phyloP scores from a whole-genome alignment of 306 rosid genomes.

The Begonia fuchsioides region DNA sequence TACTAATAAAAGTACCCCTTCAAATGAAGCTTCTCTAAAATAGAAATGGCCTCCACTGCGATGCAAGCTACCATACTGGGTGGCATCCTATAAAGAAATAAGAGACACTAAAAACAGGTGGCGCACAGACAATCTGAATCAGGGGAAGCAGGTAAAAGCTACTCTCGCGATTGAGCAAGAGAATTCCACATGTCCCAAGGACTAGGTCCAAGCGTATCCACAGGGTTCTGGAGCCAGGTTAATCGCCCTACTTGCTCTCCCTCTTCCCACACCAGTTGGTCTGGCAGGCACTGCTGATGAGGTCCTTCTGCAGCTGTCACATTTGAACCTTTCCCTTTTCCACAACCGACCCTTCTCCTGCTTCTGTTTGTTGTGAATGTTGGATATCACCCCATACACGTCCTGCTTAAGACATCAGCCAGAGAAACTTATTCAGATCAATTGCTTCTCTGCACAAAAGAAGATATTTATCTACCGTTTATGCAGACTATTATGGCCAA shows the following conservation, averaged over 20 bases:
- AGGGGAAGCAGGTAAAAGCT: neutral
- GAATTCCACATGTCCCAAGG: conserved; percentile 90
- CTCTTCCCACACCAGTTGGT: conserved; percentile 80
- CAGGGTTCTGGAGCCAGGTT: conserved; percentile 75
- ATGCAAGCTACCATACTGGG: conserved; percentile 85
- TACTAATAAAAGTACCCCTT: too few species aligned
- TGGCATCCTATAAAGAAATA: conserved; percentile 48
- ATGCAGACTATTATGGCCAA: too few species aligned
- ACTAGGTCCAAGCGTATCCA: conserved; percentile 97
- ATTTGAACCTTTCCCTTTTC: conserved; percentile 82
- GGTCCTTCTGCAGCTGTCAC: conserved; percentile 60
- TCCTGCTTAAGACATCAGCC: conserved; percentile 29
- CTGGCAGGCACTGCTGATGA: conserved; percentile 67
- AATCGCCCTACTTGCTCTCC: conserved; percentile 66
- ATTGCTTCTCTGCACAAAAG: neutral
- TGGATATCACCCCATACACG: conserved; percentile 96
- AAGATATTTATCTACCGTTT: too few species aligned
- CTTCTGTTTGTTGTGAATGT: conserved; percentile 44
- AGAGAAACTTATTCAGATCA: neutral
- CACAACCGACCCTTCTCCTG: conserved; percentile 79
- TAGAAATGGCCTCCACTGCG: too few species aligned
- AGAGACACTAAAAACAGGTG: neutral
- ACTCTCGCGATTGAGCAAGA: conserved; percentile 65
- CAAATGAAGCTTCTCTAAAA: too few species aligned
- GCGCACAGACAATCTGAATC: neutral